phyloP scores from a whole-genome alignment of 192 early-diverging fungal species.

The Thoreauomyces humboldtii region DNA sequence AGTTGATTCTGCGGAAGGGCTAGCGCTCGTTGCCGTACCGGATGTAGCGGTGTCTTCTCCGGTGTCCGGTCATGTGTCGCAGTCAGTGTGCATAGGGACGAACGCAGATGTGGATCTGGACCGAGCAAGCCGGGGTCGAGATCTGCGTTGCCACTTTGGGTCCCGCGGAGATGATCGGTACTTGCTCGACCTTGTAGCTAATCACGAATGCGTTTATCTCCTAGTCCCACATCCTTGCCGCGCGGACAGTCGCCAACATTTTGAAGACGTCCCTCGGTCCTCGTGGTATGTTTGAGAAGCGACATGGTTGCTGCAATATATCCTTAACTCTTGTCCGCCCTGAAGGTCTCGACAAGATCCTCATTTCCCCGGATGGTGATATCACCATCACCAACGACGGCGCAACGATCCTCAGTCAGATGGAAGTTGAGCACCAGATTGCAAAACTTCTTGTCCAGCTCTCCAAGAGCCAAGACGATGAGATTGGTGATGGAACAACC shows the following conservation, averaged over 20 bases:
- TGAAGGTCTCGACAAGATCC: constrained; percentile 98
- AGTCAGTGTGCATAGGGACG: no score
- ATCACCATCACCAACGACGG: constrained; percentile 99
- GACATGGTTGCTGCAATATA: no score
- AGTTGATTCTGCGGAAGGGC: no score
- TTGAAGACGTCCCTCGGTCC: constrained; percentile 98
- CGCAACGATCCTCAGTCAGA: constrained; percentile 94
- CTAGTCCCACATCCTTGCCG: constrained; percentile 97
- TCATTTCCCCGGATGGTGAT: constrained; percentile 99
- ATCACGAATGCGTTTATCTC: no score
- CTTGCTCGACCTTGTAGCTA: no score
- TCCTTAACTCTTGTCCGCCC: neutral
- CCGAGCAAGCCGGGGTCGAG: no score
- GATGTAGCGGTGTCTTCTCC: no score
- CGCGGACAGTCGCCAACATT: constrained; percentile 94
- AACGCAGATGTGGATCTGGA: neutral
- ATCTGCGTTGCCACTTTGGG: no score
- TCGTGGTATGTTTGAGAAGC: constrained; percentile 78
- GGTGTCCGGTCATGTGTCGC: no score
- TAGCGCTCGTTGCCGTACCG: no score
- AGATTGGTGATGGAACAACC: constrained; percentile 99
- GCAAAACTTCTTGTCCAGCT: constrained; percentile 96
- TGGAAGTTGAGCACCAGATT: constrained; percentile 99
- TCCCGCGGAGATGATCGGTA: no score
- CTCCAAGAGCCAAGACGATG: constrained; percentile 98